A percentile compares a stretch with the other conserved stretches of the same genome.
Conservation (phyloP, 306 rosid species). For the Lathyrus sativus region DNA sequence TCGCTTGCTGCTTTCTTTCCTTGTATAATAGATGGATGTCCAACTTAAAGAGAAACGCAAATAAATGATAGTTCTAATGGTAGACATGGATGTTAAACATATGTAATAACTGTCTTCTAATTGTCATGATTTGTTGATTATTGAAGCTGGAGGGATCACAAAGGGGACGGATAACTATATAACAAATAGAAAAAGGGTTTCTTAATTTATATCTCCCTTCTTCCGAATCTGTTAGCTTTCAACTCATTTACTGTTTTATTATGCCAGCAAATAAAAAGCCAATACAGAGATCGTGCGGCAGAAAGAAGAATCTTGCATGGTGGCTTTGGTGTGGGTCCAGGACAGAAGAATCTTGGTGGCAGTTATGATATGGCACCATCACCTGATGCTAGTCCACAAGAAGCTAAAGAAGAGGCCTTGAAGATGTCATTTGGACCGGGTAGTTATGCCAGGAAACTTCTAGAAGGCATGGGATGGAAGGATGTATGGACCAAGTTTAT, state of each 20-base stretch:
- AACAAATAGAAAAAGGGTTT: no score
- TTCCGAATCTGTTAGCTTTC: constrained; percentile 23
- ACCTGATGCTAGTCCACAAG: constrained; percentile 48
- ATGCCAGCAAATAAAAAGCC: constrained; percentile 53
- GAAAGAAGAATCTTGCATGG: constrained; percentile 91
- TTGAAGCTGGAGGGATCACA: no score
- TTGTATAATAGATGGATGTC: constrained; percentile 9
- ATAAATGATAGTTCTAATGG: neutral
- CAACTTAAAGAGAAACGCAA: constrained; percentile 14
- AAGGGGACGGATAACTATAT: no score
- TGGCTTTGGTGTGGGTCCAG: constrained; percentile 78
- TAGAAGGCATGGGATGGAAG: constrained; percentile 88
- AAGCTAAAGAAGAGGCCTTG: constrained; percentile 71
- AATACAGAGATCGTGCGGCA: constrained; percentile 80
- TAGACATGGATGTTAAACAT: neutral
- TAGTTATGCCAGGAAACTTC: constrained; percentile 75
- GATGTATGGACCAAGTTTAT: constrained; percentile 62
- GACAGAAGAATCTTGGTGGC: constrained; percentile 58
- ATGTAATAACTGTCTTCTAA: no score
- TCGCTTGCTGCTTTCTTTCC: constrained; percentile 8
- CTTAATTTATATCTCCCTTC: neutral
- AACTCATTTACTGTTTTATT: constrained; percentile 28
- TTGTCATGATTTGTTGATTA: no score
- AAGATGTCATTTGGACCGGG: constrained; percentile 76
- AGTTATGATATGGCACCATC: constrained; percentile 45